A percentile compares a stretch with the other conserved stretches of the same genome.
These are phyloP conservation scores for Orobanche coerulescens DNA, from an alignment of 257 asterid genomes.

Conservation along the genomic window DNA sequence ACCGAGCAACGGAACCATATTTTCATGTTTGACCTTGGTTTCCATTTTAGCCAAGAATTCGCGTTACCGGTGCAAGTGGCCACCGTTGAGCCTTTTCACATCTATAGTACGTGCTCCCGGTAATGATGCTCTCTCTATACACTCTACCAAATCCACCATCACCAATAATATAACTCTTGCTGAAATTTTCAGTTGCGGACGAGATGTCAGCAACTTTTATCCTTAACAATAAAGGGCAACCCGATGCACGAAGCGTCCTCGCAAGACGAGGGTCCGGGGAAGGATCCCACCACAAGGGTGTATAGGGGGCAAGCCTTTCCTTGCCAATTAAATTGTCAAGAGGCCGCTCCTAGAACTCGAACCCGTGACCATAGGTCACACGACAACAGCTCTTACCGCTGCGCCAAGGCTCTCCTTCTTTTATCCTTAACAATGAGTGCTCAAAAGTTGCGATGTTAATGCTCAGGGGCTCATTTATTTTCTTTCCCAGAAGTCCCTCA, in stretches of 20 bases:
- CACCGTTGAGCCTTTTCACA: conserved; percentile 61
- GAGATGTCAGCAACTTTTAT: conserved; percentile 49
- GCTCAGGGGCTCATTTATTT: conserved; percentile 60
- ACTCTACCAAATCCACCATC: conserved; percentile 83
- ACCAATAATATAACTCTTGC: conserved; percentile 55
- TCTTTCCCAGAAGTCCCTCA: conserved; percentile 40
- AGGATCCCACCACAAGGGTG: too few species aligned
- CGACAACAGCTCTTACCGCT: too few species aligned
- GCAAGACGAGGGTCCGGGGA: too few species aligned
- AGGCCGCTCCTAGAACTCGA: too few species aligned
- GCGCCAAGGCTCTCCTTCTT: too few species aligned
- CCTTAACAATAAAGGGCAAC: too few species aligned
- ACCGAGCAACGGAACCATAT: conserved; percentile 61
- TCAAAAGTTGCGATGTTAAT: conserved; percentile 75
- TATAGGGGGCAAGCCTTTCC: too few species aligned
- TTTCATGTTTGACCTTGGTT: conserved; percentile 62
- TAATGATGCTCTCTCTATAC: conserved; percentile 44
- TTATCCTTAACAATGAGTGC: conserved; percentile 49
- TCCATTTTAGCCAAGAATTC: conserved; percentile 81
- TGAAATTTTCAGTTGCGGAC: conserved; percentile 68
- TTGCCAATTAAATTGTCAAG: too few species aligned
- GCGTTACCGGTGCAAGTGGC: conserved; percentile 54
- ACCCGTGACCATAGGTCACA: too few species aligned
- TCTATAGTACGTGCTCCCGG: conserved; percentile 46
- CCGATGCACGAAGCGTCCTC: too few species aligned